Base-by-base conservation (phyloP, 371 early-diverging fungal species). In the Phascolomyces articulosus region DNA sequence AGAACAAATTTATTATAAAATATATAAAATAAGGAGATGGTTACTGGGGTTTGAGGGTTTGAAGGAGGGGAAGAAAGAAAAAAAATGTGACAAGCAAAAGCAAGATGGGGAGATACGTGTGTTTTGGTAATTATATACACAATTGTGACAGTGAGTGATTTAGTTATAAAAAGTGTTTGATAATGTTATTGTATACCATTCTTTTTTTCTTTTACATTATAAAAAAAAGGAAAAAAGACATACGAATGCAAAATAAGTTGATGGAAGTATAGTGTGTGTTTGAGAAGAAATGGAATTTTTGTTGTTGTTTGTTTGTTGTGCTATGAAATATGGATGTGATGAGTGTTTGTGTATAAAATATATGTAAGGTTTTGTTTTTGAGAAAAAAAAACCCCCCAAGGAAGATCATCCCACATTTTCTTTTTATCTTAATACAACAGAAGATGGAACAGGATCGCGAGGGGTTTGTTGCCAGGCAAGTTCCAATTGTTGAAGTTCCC, bases 81-180 rank as follows among this genome's bases (percentile, higher is more conserved):
- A 61, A 73, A 57, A 23, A 79, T 71, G 28, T 78, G 75, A 55
- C 80, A 81, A 64, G 57, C 66, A 55, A 66, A 66, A 76, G 13
- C 86, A 87, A 23, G 84, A 88, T 59, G 77, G 79, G 15, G 44
- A 13, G 44, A 4, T 51, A 23, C 9, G 51, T 51, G 51, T 51
- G 51, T 24, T 20, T 44, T 8, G 44, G 4, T 18, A n/a, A 51
- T 20, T 51, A 51, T 51, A 51, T 51, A 51, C 51, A 51, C 51
- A 23, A n/a, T 44, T 4, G 44, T n/a, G n/a, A n/a, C 16, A 44
- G 44, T 44, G n/a, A n/a, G n/a, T n/a, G n/a, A n/a, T n/a, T n/a
- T n/a, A n/a, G n/a, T n/a, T n/a, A n/a, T n/a, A n/a, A n/a, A n/a
- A n/a, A n/a, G n/a, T n/a, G n/a, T n/a, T n/a, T n/a, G n/a, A n/a